A percentile compares a stretch with the other conserved stretches of the same genome.
phyloP scores from a whole-genome alignment of 1,139 yeast genomes.

The Arxiozyma telluris region DNA sequence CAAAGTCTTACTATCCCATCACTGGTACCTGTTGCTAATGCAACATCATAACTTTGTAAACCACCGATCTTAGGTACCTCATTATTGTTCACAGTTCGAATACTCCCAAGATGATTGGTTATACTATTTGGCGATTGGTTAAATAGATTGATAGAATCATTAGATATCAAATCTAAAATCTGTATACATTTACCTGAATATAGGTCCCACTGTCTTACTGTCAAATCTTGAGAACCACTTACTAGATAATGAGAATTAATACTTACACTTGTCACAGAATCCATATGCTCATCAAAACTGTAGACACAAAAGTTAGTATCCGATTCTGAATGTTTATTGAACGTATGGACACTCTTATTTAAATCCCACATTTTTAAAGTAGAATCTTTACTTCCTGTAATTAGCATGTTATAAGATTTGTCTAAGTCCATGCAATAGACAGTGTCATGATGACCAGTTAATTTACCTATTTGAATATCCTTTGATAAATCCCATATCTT shows the following conservation, averaged over 20 bases:
- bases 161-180: slow-evolving; percentile 24
- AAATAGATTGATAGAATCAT: slow-evolving; percentile 1
- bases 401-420: slow-evolving; percentile 37
- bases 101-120: background rate
- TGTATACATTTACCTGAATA: slow-evolving; percentile 52
- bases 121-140: background rate
- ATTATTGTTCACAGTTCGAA: background rate
- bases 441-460: slow-evolving; percentile 48
- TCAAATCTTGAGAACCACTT: slow-evolving; percentile 88
- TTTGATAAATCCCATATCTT: slow-evolving; percentile 74
- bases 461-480: slow-evolving; percentile 40
- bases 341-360: slow-evolving; percentile 23
- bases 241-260: slow-evolving; percentile 53
- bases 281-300: slow-evolving; percentile 54
- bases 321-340: slow-evolving; percentile 25
- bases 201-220: slow-evolving; percentile 76
- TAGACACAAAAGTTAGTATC: slow-evolving; percentile 31
- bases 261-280: slow-evolving; percentile 53
- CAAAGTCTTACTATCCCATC: slow-evolving; percentile 69
- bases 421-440: slow-evolving; percentile 53
- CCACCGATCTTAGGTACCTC: slow-evolving; percentile 22
- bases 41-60: slow-evolving; percentile 52
- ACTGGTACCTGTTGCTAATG: slow-evolving; percentile 66
- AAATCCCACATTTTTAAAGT: slow-evolving; percentile 53
- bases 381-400: slow-evolving; percentile 59